phyloP scores from a whole-genome alignment of 345 rosid species.

The Schrenkiella parvula region DNA sequence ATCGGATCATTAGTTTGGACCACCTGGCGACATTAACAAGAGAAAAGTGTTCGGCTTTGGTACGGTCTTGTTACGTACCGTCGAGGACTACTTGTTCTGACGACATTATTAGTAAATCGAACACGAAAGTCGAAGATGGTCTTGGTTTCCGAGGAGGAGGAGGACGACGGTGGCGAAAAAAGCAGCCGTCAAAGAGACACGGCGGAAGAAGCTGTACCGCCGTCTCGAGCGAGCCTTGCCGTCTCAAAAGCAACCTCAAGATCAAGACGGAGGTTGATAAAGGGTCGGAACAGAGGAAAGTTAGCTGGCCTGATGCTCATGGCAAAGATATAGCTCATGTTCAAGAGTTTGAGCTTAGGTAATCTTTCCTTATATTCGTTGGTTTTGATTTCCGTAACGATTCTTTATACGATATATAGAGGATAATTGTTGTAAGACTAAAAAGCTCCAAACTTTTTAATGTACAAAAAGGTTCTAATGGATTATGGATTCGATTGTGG shows the following conservation, averaged over 20 bases:
- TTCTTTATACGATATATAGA: not conserved
- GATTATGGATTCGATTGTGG: not conserved
- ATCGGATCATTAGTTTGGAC: not conserved
- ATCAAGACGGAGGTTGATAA: slow-evolving; percentile 23
- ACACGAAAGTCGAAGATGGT: slow-evolving; percentile 22
- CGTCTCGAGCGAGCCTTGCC: slow-evolving; percentile 31
- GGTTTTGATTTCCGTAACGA: not conserved
- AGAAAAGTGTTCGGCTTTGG: slow-evolving; percentile 59
- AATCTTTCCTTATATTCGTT: not conserved
- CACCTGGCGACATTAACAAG: slow-evolving; percentile 71
- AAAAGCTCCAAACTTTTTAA: not conserved
- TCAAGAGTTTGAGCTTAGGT: slow-evolving; percentile 73
- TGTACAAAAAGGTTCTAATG: not conserved
- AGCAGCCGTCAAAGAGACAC: slow-evolving; percentile 20
- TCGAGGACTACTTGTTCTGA: slow-evolving; percentile 32
- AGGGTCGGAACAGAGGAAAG: slow-evolving; percentile 52
- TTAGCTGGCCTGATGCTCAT: slow-evolving; percentile 74
- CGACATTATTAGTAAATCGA: slow-evolving; percentile 17
- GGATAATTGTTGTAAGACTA: not conserved
- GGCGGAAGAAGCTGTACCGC: slow-evolving; percentile 17
- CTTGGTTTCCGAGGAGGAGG: slow-evolving; percentile 28
- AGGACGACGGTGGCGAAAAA: slow-evolving; percentile 33
- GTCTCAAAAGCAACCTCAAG: slow-evolving; percentile 65
- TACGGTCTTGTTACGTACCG: slow-evolving; percentile 70
- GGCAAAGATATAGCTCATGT: slow-evolving; percentile 78